phyloP scores from a whole-genome alignment of 257 asterid species.

The Primulina tabacum region DNA sequence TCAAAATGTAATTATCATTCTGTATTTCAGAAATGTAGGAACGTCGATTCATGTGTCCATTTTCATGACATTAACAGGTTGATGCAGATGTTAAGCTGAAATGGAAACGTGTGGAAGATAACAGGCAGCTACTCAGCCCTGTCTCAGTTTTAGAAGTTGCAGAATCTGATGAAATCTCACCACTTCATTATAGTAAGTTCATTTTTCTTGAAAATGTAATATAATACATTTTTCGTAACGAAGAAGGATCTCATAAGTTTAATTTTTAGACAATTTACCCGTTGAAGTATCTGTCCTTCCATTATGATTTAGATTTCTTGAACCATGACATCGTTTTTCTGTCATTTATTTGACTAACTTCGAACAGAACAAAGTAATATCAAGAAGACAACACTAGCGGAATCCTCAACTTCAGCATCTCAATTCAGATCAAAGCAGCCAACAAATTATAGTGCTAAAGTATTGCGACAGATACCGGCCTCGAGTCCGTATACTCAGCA shows the following conservation, averaged over 20 bases:
- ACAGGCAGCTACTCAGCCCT: slow-evolving; percentile 54
- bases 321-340: neutral
- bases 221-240: neutral
- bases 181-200: slow-evolving; percentile 38
- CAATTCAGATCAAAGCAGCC: slow-evolving; percentile 30
- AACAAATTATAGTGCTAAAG: neutral
- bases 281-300: neutral
- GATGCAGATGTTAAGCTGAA: slow-evolving; percentile 33
- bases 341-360: neutral
- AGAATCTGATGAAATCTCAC: slow-evolving; percentile 40
- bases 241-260: neutral
- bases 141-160: slow-evolving; percentile 63
- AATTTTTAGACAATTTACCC: neutral
- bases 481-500: slow-evolving; percentile 33
- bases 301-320: neutral
- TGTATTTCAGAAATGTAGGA: neutral
- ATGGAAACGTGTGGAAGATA: slow-evolving; percentile 29
- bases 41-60: slow-evolving; percentile 14
- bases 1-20: neutral
- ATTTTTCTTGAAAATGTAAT: neutral
- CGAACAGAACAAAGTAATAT: slow-evolving; percentile 27
- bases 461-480: slow-evolving; percentile 1
- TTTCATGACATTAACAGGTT: slow-evolving; percentile 39
- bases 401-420: slow-evolving; percentile 28
- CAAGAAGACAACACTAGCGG: slow-evolving; percentile 24